A percentile compares a stretch with the other conserved stretches of the same genome.
Evolutionary conservation across 805 yeast species (phyloP).

Genomic region (Yarrowia divulgata): DNA sequence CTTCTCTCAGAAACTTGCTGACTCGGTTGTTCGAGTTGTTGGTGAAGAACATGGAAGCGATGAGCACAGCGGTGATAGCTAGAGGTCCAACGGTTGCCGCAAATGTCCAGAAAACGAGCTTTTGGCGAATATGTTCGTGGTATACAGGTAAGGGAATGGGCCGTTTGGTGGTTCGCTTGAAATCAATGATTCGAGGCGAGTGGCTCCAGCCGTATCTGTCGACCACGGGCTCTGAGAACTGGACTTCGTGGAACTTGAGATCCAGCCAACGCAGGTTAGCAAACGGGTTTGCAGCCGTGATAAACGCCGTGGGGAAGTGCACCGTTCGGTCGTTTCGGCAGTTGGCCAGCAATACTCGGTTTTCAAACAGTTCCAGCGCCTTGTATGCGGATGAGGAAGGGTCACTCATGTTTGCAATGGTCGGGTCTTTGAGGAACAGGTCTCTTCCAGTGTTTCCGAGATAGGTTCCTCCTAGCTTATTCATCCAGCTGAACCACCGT

Average conservation of each 20-base stretch:
- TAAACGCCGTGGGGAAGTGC: slow-evolving; percentile 82
- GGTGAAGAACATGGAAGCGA: slow-evolving; percentile 37
- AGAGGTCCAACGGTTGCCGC: slow-evolving; percentile 27
- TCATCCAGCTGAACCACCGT: slow-evolving; percentile 52
- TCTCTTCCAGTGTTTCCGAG: slow-evolving; percentile 78
- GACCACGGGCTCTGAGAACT: slow-evolving; percentile 24
- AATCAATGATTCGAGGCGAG: slow-evolving; percentile 22
- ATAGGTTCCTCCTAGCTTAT: slow-evolving; percentile 61
- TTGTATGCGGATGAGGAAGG: slow-evolving; percentile 57
- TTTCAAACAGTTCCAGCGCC: slow-evolving; percentile 65
- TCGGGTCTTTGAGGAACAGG: slow-evolving; percentile 62
- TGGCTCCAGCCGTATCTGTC: slow-evolving; percentile 31
- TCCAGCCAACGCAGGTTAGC: slow-evolving; percentile 59
- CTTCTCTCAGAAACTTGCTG: slow-evolving; percentile 22
- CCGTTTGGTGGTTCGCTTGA: slow-evolving; percentile 18
- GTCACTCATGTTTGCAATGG: slow-evolving; percentile 62
- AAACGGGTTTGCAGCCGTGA: slow-evolving; percentile 78
- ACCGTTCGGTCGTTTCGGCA: slow-evolving; percentile 84
- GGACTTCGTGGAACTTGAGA: slow-evolving; percentile 45
- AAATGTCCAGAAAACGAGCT: slow-evolving; percentile 27
- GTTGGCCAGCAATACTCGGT: slow-evolving; percentile 72
- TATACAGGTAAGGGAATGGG: slow-evolving; percentile 1
- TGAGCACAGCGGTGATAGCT: slow-evolving; percentile 22
- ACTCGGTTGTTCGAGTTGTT: slow-evolving; percentile 13
- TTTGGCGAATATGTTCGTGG: slow-evolving; percentile 22